Evolutionary conservation across 202 grass and related monocot species (phyloP).

Genomic region (Panicum virgatum): DNA sequence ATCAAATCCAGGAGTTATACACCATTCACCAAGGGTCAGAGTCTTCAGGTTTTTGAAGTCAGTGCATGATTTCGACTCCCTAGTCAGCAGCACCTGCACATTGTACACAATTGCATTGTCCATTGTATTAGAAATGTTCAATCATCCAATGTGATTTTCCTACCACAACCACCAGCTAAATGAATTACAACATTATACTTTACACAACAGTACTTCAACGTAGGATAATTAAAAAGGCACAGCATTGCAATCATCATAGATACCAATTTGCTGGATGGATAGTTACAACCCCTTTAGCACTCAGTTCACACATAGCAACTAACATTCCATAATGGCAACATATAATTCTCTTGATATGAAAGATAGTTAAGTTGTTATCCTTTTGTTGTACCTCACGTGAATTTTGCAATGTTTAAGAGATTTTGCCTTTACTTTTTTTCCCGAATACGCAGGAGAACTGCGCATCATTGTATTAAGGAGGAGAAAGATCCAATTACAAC

Average conservation of each 20-base stretch:
- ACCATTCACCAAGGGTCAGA: conserved; percentile 49
- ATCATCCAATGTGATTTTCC: background rate
- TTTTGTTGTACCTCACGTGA: background rate
- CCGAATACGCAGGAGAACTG: no score
- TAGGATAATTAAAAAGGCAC: background rate
- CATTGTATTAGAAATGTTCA: background rate
- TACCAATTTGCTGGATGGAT: background rate
- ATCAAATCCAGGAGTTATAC: conserved; percentile 11
- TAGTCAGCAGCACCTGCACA: conserved; percentile 38
- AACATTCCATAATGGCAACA: background rate
- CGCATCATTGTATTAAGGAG: no score
- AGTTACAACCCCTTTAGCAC: background rate
- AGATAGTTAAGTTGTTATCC: background rate
- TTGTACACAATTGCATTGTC: conserved; percentile 3
- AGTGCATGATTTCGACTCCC: conserved; percentile 14
- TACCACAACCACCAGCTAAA: background rate
- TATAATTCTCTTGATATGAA: background rate
- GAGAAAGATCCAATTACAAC: no score
- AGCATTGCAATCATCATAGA: background rate
- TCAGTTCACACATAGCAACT: background rate
- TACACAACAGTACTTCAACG: background rate
- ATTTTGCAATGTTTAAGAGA: background rate
- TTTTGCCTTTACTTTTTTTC: background rate
- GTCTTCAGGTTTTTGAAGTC: conserved; percentile 39
- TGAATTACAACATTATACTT: background rate